Evolutionary conservation across 1,284 basidiomycete genomes (phyloP), one percentile per base, ranked within the genome.

Genomic region (Ustanciosporium gigantosporum): DNA sequence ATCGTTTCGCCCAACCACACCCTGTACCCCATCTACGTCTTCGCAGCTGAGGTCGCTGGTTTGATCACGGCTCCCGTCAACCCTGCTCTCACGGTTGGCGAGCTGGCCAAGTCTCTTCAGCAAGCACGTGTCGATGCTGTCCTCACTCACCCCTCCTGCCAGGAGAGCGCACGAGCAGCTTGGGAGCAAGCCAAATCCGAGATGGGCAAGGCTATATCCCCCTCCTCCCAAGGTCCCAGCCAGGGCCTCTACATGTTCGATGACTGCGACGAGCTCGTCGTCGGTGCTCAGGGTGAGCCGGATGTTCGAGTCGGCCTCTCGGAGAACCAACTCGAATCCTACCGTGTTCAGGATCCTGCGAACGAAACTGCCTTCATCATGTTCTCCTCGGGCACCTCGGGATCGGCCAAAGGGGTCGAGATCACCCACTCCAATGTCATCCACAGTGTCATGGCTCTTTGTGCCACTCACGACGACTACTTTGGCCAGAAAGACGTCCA

Each of bases 351-450:
- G 20, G 36, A 57, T 31, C 46, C 73, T 36, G 38, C 56, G 19
- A 58, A 45, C 15, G 52, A 66, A 24, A 55, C 57, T 0, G 67
- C 70, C 2, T 65, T 74, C 25, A 70, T 75, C 44, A 64, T 61
- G 43, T 75, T 74, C 45, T 70, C 67, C 16, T 68, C 65, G 15
- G 73, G 73, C 32, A 75, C 73, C 17, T 68, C 64, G 36, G 73
- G 73, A n/a, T 61, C 66, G 16, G 71, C 73, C 25, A 75, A 75
- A 48, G 73, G 73, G 14, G 73, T 75, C 38, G 57, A 70, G 57
- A 59, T 76, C 31, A 74, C 72, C 6, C 72, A 74, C 46, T 56
- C 56, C 16, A 73, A 74, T 51, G 55, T 74, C 44, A 68, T 70
- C 15, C 48, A 48, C 41, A 52, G 58, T 32, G 69, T 66, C 23